These are phyloP conservation scores for Thielaviopsis ethacetica DNA, from an alignment of 2,329 filamentous ascomycete genomes.

Conservation along the genomic window DNA sequence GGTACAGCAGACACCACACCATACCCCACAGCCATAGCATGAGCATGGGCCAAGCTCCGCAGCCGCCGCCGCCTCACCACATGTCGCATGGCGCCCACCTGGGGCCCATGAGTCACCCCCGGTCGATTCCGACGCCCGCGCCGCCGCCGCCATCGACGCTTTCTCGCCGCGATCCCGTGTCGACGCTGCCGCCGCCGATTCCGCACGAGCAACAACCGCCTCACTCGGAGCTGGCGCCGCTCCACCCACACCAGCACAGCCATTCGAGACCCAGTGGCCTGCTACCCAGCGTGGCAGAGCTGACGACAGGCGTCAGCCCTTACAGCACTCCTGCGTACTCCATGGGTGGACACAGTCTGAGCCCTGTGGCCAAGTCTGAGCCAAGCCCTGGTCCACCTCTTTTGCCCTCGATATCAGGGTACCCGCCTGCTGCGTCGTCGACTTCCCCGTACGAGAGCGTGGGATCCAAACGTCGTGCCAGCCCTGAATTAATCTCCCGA, in stretches of 20 bases:
- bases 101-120: slow-evolving; percentile 37
- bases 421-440: slow-evolving; percentile 15
- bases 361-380: slow-evolving; percentile 23
- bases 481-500: slow-evolving; percentile 27
- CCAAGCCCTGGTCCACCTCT: slow-evolving; percentile 26
- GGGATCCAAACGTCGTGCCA: slow-evolving; percentile 36
- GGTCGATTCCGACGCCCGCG: slow-evolving; percentile 8
- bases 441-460: slow-evolving; percentile 21
- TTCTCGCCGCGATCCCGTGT: slow-evolving; percentile 1
- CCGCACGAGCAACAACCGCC: slow-evolving; percentile 14
- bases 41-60: slow-evolving; percentile 8
- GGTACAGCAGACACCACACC: slow-evolving; percentile 24
- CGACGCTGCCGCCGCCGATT: slow-evolving; percentile 16
- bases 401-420: slow-evolving; percentile 20
- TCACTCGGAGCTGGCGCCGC: slow-evolving; percentile 8
- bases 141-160: slow-evolving; percentile 19
- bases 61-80: slow-evolving; percentile 16
- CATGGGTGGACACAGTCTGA: slow-evolving; percentile 17
- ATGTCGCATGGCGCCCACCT: slow-evolving; percentile 20
- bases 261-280: slow-evolving; percentile 23
- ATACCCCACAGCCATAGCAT: slow-evolving; percentile 22
- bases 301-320: slow-evolving; percentile 46
- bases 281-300: slow-evolving; percentile 44
- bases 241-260: slow-evolving; percentile 17
- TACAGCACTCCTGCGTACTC: slow-evolving; percentile 43